Evolutionary conservation across 2,329 filamentous ascomycete species (phyloP).

Genomic region (Xylariaceae sp.): DNA sequence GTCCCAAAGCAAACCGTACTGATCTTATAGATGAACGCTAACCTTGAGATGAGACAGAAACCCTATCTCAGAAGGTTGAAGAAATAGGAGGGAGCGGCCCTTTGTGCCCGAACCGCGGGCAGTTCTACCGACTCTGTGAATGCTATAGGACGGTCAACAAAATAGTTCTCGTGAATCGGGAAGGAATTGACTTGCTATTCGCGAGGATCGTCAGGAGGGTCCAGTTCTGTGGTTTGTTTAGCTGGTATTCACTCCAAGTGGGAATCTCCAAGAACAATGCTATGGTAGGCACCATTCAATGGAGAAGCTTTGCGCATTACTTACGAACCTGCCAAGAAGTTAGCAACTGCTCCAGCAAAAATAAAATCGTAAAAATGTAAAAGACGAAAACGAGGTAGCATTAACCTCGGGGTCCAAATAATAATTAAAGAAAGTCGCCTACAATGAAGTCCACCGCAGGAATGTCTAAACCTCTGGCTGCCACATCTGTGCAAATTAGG

Average conservation of each 20-base stretch:
- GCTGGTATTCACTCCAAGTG: not conserved
- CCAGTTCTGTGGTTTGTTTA: conserved; percentile 59
- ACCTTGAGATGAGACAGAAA: conserved; percentile 87
- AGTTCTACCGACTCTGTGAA: conserved; percentile 88
- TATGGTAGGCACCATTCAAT: not conserved
- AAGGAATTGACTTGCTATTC: conserved; percentile 11
- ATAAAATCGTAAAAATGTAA: not conserved
- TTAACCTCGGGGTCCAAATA: not conserved
- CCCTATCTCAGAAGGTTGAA: conserved; percentile 86
- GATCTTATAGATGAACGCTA: not conserved
- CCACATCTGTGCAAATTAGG: conserved; percentile 93
- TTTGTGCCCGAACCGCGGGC: conserved; percentile 79
- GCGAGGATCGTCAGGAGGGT: conserved; percentile 83
- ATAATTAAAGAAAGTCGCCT: not conserved
- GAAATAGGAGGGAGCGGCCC: conserved; percentile 86
- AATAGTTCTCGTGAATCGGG: not conserved
- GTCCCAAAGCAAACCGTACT: not conserved
- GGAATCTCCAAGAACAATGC: not conserved
- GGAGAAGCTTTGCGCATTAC: not conserved
- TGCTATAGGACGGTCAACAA: conserved; percentile 10
- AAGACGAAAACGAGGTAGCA: not conserved
- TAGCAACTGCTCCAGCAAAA: not conserved
- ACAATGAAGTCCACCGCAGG: conserved; percentile 85
- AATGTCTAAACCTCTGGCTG: conserved; percentile 91
- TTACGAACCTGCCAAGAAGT: conserved; percentile 15